phyloP scores from a whole-genome alignment of 352 stramenopile genomes.

The Pythium brachiatum region DNA sequence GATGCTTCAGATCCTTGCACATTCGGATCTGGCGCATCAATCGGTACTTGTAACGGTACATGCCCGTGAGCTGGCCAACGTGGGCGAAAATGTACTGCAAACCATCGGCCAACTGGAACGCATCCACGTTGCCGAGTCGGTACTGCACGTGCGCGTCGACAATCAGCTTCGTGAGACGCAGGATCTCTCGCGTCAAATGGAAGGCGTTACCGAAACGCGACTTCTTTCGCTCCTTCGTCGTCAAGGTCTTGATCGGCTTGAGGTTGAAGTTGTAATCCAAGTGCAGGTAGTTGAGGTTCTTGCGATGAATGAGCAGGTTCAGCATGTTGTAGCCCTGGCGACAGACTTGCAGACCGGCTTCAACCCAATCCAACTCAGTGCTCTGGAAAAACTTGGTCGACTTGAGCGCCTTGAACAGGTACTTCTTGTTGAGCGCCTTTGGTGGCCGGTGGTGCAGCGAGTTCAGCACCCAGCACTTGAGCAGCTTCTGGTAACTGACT shows the following conservation, averaged over 20 bases:
- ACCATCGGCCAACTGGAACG: constrained; percentile 99
- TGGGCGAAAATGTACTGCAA: constrained; percentile 99
- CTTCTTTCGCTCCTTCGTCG: constrained; percentile 99
- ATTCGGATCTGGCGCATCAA: constrained; percentile 97
- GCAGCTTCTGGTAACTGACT: constrained; percentile 99
- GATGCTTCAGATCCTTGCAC: constrained; percentile 99
- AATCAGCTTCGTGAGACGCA: constrained; percentile 99
- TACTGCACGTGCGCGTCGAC: constrained; percentile 99
- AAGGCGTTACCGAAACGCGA: constrained; percentile 96
- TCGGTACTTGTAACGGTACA: constrained; percentile 99
- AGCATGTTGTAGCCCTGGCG: constrained; percentile 99
- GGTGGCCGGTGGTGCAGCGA: constrained; percentile 92
- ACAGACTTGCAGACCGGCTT: constrained; percentile 97
- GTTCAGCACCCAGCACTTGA: constrained; percentile 99
- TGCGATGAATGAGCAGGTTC: constrained; percentile 99
- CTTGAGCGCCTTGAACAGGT: constrained; percentile 98
- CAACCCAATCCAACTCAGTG: constrained; percentile 99
- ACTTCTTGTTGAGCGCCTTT: constrained; percentile 97
- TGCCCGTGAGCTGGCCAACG: constrained; percentile 99
- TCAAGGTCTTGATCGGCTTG: constrained; percentile 99
- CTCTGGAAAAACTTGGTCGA: constrained; percentile 99
- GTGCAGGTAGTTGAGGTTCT: constrained; percentile 99
- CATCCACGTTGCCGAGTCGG: constrained; percentile 98
- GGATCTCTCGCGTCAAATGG: constrained; percentile 97
- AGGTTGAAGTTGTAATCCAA: constrained; percentile 99